Conservation (phyloP, 306 rosid species). For the Dryas alaskensis region DNA sequence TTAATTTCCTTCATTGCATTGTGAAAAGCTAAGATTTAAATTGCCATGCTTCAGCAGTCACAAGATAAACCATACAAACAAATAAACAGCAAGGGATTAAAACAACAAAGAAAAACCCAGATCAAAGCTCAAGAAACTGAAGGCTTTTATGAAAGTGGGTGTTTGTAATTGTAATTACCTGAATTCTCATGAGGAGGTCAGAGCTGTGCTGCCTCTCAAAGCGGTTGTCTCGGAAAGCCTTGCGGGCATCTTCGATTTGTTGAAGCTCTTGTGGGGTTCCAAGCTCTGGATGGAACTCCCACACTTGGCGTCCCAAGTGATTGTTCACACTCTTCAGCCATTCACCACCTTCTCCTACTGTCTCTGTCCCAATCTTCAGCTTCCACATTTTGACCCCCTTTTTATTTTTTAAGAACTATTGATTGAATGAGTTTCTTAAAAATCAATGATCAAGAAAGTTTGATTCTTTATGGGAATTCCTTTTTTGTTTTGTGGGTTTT, state of each 20-base stretch:
- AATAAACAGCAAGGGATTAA: not conserved
- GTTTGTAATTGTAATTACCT: conserved; percentile 13
- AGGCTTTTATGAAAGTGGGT: not conserved
- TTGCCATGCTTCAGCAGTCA: not conserved
- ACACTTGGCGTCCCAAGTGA: conserved; percentile 41
- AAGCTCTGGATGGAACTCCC: conserved; percentile 38
- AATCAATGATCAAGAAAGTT: not conserved
- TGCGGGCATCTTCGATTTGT: conserved; percentile 31
- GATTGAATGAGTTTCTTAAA: not conserved
- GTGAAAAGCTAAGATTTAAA: not conserved
- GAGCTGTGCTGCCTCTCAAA: conserved; percentile 40
- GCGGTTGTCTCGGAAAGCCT: conserved; percentile 27
- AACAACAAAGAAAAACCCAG: not conserved
- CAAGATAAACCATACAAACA: not conserved
- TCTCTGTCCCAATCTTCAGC: conserved; percentile 35
- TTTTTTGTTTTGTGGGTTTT: not conserved
- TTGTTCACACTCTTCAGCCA: conserved; percentile 30
- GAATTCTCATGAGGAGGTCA: conserved; percentile 42
- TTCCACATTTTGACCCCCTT: conserved; percentile 31
- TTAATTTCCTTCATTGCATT: not conserved
- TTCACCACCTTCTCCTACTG: conserved; percentile 18
- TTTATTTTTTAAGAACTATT: not conserved
- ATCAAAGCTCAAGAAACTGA: not conserved
- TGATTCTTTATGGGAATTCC: not conserved
- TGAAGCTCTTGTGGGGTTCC: conserved; percentile 36